A percentile compares a stretch with the other conserved stretches of the same genome.
Evolutionary conservation across 2,329 filamentous ascomycete genomes (phyloP).

Genomic region (Dactylonectria estremocensis): DNA sequence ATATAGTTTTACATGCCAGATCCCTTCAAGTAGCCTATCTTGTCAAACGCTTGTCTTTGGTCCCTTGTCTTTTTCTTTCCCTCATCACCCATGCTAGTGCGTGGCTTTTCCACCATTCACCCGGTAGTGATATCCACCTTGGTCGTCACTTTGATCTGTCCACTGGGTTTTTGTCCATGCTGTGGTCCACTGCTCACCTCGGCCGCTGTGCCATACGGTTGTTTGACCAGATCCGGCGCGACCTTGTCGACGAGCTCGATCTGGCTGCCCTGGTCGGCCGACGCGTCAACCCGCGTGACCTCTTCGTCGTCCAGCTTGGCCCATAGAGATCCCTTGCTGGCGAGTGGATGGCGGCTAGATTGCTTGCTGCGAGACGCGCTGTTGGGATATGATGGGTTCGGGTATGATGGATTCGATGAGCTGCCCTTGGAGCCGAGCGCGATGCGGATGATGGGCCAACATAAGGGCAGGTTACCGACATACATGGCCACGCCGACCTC

Average conservation of each 20-base stretch:
- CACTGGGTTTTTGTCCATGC: conserved; percentile 16
- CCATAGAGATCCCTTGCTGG: conserved; percentile 47
- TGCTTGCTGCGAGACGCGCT: conserved; percentile 38
- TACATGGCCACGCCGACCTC: conserved; percentile 73
- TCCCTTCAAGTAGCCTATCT: not conserved
- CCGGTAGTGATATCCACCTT: conserved; percentile 48
- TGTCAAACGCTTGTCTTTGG: not conserved
- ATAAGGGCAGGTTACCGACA: conserved; percentile 73
- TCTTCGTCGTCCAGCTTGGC: conserved; percentile 51
- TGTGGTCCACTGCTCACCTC: conserved; percentile 24
- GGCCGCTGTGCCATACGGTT: conserved; percentile 26
- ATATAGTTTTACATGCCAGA: not conserved
- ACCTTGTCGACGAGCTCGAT: conserved; percentile 49
- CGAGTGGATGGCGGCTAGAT: conserved; percentile 28
- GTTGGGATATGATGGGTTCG: conserved; percentile 38
- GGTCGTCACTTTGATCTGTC: conserved; percentile 48
- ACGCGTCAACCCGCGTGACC: conserved; percentile 19
- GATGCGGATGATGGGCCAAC: conserved; percentile 69
- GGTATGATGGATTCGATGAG: conserved; percentile 41
- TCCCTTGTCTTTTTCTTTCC: not conserved
- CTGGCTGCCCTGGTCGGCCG: conserved; percentile 46
- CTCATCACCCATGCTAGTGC: not conserved
- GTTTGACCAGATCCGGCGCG: conserved; percentile 33
- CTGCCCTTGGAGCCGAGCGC: conserved; percentile 48
- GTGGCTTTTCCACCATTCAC: conserved; percentile 15